Percentiles rank a stretch among this genome's conserved stretches.
These are phyloP conservation scores for Lycium barbarum DNA, from an alignment of 257 asterid genomes.

Conservation along the genomic window DNA sequence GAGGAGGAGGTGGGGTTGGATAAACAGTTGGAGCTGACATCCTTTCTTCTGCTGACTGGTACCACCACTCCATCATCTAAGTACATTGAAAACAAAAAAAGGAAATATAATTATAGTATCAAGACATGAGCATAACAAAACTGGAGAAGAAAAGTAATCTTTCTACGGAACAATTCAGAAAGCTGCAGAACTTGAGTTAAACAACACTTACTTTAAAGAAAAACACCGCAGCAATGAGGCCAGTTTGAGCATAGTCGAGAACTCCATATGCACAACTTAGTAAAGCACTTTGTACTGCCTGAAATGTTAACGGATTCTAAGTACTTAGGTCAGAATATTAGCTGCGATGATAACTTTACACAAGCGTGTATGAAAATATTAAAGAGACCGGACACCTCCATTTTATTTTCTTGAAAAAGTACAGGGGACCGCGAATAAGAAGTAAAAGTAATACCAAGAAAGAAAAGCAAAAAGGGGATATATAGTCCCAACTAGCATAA, in stretches of 20 bases:
- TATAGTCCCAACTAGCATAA: neutral
- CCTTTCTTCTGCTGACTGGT: conserved; percentile 98
- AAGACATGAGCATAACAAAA: conserved; percentile 9
- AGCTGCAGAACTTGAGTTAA: conserved; percentile 8
- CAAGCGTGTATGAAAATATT: neutral
- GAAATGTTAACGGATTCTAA: conserved; percentile 43
- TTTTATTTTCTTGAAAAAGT: neutral
- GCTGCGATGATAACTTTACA: neutral
- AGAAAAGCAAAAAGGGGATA: neutral
- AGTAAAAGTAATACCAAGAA: conserved; percentile 29
- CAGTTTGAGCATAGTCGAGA: conserved; percentile 98
- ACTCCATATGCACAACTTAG: conserved; percentile 80
- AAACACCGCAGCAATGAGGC: conserved; percentile 96
- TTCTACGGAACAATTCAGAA: neutral
- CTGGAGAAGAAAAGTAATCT: neutral
- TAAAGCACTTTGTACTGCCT: conserved; percentile 86
- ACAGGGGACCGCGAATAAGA: neutral
- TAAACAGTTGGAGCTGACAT: conserved; percentile 98
- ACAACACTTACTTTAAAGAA: conserved; percentile 80
- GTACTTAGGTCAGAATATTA: neutral
- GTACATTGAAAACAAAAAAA: conserved; percentile 22
- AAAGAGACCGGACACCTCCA: neutral
- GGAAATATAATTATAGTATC: neutral
- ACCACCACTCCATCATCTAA: conserved; percentile 99
- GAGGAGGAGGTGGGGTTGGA: conserved; percentile 99